phyloP scores from a whole-genome alignment of 495 filamentous ascomycete genomes.

The Hyaloscypha variabilis region DNA sequence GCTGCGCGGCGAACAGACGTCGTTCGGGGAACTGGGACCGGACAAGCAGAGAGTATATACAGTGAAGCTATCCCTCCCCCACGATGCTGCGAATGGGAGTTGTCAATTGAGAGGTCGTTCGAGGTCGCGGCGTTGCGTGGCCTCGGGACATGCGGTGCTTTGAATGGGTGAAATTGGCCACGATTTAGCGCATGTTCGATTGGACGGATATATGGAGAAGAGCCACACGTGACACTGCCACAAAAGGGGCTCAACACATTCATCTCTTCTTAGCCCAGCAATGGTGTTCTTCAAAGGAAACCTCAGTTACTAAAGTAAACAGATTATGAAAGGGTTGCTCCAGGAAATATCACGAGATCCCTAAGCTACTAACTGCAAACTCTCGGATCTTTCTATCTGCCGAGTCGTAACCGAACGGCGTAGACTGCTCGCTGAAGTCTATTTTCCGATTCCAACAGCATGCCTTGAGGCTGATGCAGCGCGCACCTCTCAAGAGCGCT shows the following conservation, averaged over 20 bases:
- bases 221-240: neutral
- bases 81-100: neutral
- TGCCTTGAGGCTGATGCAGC: neutral
- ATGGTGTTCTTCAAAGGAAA: too few species aligned
- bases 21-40: neutral
- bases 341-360: neutral
- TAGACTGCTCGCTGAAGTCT: neutral
- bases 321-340: too few species aligned
- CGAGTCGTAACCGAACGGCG: neutral
- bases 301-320: too few species aligned
- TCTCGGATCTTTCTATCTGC: neutral
- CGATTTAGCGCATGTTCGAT: neutral
- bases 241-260: too few species aligned
- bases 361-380: neutral
- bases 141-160: neutral
- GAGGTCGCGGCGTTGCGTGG: neutral
- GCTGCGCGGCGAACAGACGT: constrained; percentile 6
- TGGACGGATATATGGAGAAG: neutral
- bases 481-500: neutral
- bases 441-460: constrained; percentile 2
- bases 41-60: neutral
- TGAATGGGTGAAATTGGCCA: neutral
- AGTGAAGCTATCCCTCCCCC: neutral
- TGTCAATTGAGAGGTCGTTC: neutral
- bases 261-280: neutral